A percentile compares a stretch with the other conserved stretches of the same genome.
phyloP scores from a whole-genome alignment of 1,139 yeast genomes.

The Suhomyces guaymorum region DNA sequence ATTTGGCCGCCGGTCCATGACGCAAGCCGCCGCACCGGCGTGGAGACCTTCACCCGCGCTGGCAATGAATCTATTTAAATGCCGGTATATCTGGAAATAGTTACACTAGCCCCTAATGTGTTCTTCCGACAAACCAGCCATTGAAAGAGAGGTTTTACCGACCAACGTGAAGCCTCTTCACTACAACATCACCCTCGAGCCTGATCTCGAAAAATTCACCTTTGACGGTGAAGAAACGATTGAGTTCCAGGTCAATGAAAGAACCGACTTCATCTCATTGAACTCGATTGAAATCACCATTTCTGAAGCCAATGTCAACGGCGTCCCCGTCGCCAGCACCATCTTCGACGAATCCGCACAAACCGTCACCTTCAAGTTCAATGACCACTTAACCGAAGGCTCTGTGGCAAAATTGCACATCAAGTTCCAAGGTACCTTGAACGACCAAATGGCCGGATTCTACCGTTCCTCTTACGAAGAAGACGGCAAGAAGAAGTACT shows the following conservation, averaged over 20 bases:
- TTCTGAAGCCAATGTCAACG: conserved; percentile 50
- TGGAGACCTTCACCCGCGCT: no score
- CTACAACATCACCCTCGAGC: conserved; percentile 72
- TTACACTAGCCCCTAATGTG: no score
- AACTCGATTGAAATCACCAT: conserved; percentile 68
- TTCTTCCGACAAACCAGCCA: conserved; percentile 19
- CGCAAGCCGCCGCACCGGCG: no score
- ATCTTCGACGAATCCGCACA: conserved; percentile 56
- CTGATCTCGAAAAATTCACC: conserved; percentile 68
- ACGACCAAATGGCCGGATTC: conserved; percentile 70
- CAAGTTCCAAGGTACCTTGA: conserved; percentile 68
- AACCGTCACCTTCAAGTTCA: conserved; percentile 62
- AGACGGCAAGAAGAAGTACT: conserved; percentile 59
- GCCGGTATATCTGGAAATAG: no score
- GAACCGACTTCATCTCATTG: conserved; percentile 52
- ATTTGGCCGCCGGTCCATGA: no score
- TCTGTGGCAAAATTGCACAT: conserved; percentile 48
- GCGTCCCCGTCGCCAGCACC: conserved; percentile 30
- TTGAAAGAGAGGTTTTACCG: conserved; percentile 69
- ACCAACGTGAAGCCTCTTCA: conserved; percentile 70
- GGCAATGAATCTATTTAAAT: no score
- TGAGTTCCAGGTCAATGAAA: conserved; percentile 61
- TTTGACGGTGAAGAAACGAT: conserved; percentile 68
- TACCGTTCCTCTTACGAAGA: conserved; percentile 74
- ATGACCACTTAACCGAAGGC: conserved; percentile 48